phyloP scores from a whole-genome alignment of 306 rosid species.

The Fragaria iinumae region DNA sequence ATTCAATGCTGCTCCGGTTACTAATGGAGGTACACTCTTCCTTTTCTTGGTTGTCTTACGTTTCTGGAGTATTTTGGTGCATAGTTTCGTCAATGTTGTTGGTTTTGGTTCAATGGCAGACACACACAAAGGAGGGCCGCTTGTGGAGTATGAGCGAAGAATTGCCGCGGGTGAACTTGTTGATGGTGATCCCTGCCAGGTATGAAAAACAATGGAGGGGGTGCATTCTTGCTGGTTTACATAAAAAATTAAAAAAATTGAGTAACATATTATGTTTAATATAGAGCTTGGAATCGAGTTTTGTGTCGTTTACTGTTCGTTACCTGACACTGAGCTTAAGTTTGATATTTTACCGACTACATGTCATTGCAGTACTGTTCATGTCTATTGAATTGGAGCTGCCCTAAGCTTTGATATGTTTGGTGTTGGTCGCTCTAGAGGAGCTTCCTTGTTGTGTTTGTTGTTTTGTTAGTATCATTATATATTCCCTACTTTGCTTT shows the following conservation, averaged over 20 bases:
- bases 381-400: neutral
- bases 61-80: slow-evolving; percentile 6
- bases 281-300: neutral
- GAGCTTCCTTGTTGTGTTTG: too few relatives aligned
- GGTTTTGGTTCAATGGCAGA: slow-evolving; percentile 42
- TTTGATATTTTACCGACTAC: neutral
- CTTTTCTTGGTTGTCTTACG: neutral
- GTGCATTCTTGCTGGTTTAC: slow-evolving; percentile 4
- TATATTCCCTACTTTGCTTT: neutral
- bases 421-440: too few relatives aligned
- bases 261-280: neutral
- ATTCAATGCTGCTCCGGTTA: slow-evolving; percentile 38
- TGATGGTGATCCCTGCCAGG: slow-evolving; percentile 92
- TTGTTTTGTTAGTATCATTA: too few relatives aligned
- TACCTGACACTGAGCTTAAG: neutral
- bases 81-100: slow-evolving; percentile 8
- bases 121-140: slow-evolving; percentile 64
- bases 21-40: slow-evolving; percentile 59
- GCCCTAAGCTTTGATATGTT: too few relatives aligned
- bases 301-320: neutral
- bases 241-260: neutral
- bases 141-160: slow-evolving; percentile 90
- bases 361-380: neutral
- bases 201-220: slow-evolving; percentile 19
- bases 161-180: slow-evolving; percentile 72